A percentile compares a stretch with the other conserved stretches of the same genome.
These are phyloP conservation scores for Diaporthe longicolla DNA, from an alignment of 2,329 filamentous ascomycete species.

Conservation along the genomic window DNA sequence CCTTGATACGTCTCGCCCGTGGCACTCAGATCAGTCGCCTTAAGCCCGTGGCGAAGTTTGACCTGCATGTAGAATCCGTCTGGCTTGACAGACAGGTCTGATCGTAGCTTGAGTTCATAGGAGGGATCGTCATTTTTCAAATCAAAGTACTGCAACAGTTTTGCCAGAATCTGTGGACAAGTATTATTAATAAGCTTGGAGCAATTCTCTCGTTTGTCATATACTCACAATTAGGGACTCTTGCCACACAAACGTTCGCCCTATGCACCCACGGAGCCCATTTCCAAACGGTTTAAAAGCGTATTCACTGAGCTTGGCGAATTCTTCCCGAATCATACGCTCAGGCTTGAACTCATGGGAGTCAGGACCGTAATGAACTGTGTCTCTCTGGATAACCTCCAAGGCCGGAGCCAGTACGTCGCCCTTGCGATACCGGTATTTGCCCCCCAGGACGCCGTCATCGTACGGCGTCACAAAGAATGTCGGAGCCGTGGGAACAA, in stretches of 20 bases:
- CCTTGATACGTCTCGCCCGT: background rate
- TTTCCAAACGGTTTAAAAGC: slow-evolving; percentile 69
- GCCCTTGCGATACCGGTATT: slow-evolving; percentile 64
- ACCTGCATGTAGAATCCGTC: slow-evolving; percentile 73
- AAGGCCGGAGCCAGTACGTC: slow-evolving; percentile 62
- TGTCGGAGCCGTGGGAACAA: slow-evolving; percentile 63
- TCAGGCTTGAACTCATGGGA: slow-evolving; percentile 72
- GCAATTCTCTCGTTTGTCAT: background rate
- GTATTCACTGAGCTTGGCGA: slow-evolving; percentile 56
- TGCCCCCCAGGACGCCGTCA: slow-evolving; percentile 64
- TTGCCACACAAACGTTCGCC: slow-evolving; percentile 68
- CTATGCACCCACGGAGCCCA: slow-evolving; percentile 65
- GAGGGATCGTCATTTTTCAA: slow-evolving; percentile 72
- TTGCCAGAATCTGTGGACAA: slow-evolving; percentile 56
- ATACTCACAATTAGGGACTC: slow-evolving; percentile 55
- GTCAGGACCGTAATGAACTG: slow-evolving; percentile 68
- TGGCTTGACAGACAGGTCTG: slow-evolving; percentile 72
- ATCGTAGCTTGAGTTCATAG: slow-evolving; percentile 67
- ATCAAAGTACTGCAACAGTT: slow-evolving; percentile 79
- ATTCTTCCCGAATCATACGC: slow-evolving; percentile 66
- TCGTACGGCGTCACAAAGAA: slow-evolving; percentile 54
- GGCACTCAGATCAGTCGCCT: slow-evolving; percentile 29
- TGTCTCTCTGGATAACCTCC: slow-evolving; percentile 67
- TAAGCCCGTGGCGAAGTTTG: slow-evolving; percentile 62
- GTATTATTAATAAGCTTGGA: background rate